Base-by-base conservation (phyloP, 1,139 yeast species). In the Diutina scorzettiae region DNA sequence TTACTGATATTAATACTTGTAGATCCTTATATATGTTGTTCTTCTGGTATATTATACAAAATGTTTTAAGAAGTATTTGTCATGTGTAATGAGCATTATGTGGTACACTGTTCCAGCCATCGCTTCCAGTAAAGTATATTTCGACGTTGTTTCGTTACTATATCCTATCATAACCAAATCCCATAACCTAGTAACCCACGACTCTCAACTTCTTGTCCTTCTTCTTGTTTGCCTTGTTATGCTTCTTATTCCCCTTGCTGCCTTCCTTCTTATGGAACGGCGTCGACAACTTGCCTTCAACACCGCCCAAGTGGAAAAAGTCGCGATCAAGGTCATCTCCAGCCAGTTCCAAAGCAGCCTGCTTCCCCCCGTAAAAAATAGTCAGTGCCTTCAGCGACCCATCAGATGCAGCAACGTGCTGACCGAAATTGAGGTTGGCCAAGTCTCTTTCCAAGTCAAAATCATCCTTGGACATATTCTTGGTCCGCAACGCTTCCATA, bases 271-370 rank as follows among this genome's bases (percentile, higher is more conserved):
- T 70, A 57, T 87, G 95, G 71, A 85, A 85, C 8, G 96, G 95
- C 21, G 73, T 66, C 36, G 69, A 67, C 45, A 81, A 55, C 46
- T 72, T 75, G 3, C 94, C 95, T 48, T 71, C 69, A 3, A 81
- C 76, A 23, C 62, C 64, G 46, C 71, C 72, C 78, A 79, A 73
- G 45, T 72, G 70, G 66, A 89, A 89, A 54, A 89, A 89, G 49
- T 86, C 95, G 40, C 76, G 71, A 58, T 87, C 96, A 49, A 87
- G 68, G 50, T 84, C 91, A 44, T 77, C 84, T 33, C 86, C 82
- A 16, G 83, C 82, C 59, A 80, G 78, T 49, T 74, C 78, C 49
- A 85, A 70, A 2, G 85, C 83, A 11, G 94, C 87, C 56, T 81
- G 87, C 49, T 75, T 78, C 60, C 93, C 93, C 60, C 91, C 93